Base-by-base conservation (phyloP, 2,329 filamentous ascomycete genomes). In the Pseudocercospora eumusae region DNA sequence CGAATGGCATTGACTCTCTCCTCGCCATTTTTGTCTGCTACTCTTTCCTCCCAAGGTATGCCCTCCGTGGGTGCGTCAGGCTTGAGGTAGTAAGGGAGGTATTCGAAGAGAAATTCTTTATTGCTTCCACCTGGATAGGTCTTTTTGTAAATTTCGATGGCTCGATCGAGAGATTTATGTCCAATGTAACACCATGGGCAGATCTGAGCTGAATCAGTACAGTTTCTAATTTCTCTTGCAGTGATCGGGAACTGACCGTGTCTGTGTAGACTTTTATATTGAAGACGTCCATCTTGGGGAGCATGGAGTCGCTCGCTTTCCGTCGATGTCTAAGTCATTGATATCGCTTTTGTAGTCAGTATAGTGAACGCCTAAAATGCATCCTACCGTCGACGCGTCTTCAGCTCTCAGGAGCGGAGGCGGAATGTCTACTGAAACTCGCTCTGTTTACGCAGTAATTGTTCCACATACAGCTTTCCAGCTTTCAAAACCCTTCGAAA, bases 111-210 rank as follows among this genome's bases (percentile, higher is more conserved):
- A 63, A 80, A 78, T 0, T 59, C 65, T 55, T 79, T 76, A 4
- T 70, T 59, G 11, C 68, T 71, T 4, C 74, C 77, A 7, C 71
- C 73, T 0, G 77, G 77, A 58, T 79, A 79, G 1, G 74, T 77
- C 57, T 76, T 78, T 21, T 74, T 70, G 66, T 77, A 78, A 0
- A 80, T 69, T 0, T 66, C 45, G 31, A 80, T 78, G 50, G 77
- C 75, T 56, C 62, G 67, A 31, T 78, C 73, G 1, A 80, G 72
- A 25, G 70, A 73, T 25, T 73, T 73, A 25, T 78, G 75, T 60
- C 74, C 76, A 27, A 80, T 76, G 65, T 77, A 79, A 68, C 78
- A 66, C 64, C 66, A 70, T 1, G 67, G 64, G 52, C 69, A 70
- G 23, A 65, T 67, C 47, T 52, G 13, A 20, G 1, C 10, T 13